These are phyloP conservation scores for Wickerhamiella allomyrinae DNA, from an alignment of 805 yeast genomes.

Conservation along the genomic window DNA sequence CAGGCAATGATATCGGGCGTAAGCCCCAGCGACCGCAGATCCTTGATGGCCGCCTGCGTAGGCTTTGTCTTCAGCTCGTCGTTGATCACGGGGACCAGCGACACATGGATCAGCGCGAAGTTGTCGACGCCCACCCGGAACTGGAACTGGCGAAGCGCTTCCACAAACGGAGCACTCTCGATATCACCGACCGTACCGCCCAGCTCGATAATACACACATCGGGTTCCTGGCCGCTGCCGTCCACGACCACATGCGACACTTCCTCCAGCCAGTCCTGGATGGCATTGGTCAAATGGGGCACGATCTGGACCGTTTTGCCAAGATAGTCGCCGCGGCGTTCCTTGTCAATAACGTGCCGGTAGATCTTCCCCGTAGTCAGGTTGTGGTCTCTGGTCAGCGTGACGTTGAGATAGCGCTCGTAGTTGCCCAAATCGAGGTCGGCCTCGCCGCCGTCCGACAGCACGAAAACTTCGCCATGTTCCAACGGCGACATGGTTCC, in stretches of 20 bases:
- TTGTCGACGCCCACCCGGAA: conserved; percentile 89
- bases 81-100: conserved; percentile 92
- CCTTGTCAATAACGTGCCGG: conserved; percentile 83
- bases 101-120: conserved; percentile 91
- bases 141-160: conserved; percentile 97
- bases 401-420: conserved; percentile 89
- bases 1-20: conserved; percentile 96
- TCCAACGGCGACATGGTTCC: conserved; percentile 99
- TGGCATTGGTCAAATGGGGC: conserved; percentile 93
- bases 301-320: conserved; percentile 99
- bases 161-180: conserved; percentile 97
- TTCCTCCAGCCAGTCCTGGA: conserved; percentile 96
- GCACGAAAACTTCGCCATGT: conserved; percentile 96
- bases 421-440: conserved; percentile 96
- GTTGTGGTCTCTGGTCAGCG: conserved; percentile 86
- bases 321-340: conserved; percentile 90
- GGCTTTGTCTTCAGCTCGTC: conserved; percentile 99
- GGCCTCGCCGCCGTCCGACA: conserved; percentile 98
- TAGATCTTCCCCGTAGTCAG: conserved; percentile 97
- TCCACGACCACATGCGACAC: conserved; percentile 90
- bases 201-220: conserved; percentile 88
- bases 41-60: conserved; percentile 97
- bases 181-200: conserved; percentile 99
- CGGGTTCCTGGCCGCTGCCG: conserved; percentile 74
- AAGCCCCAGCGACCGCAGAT: conserved; percentile 86